A percentile compares a stretch with the other conserved stretches of the same genome.
phyloP scores from a whole-genome alignment of 2,329 filamentous ascomycete species.

The Alternaria triticina region DNA sequence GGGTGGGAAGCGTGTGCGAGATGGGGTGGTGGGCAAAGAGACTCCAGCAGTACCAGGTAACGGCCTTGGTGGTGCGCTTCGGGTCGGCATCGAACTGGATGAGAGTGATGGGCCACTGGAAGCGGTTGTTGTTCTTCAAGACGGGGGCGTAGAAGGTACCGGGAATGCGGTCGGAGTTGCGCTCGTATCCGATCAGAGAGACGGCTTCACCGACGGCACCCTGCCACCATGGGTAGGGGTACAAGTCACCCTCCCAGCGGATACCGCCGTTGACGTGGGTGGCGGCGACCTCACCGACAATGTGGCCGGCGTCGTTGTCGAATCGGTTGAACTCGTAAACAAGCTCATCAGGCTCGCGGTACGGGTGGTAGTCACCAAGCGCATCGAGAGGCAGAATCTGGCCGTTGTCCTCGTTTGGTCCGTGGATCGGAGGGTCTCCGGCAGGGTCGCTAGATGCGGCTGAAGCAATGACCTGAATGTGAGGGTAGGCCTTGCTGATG shows the following conservation, averaged over 20 bases:
- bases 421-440: slow-evolving; percentile 36
- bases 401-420: slow-evolving; percentile 40
- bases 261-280: slow-evolving; percentile 39
- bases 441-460: slow-evolving; percentile 38
- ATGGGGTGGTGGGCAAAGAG: slow-evolving; percentile 53
- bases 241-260: slow-evolving; percentile 34
- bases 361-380: slow-evolving; percentile 52
- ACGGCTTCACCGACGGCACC: slow-evolving; percentile 69
- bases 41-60: slow-evolving; percentile 46
- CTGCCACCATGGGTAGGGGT: slow-evolving; percentile 52
- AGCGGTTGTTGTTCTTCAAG: slow-evolving; percentile 44
- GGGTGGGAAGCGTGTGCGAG: slow-evolving; percentile 52
- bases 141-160: slow-evolving; percentile 52
- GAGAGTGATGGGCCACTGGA: slow-evolving; percentile 48
- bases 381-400: slow-evolving; percentile 26
- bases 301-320: slow-evolving; percentile 48
- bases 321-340: slow-evolving; percentile 51
- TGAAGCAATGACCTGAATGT: slow-evolving; percentile 47
- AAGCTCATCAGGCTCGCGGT: slow-evolving; percentile 53
- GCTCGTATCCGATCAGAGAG: slow-evolving; percentile 69
- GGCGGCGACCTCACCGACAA: slow-evolving; percentile 47
- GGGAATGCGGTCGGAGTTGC: slow-evolving; percentile 66
- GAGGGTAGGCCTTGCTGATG: slow-evolving; percentile 42
- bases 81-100: slow-evolving; percentile 52
- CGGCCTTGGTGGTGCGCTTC: slow-evolving; percentile 34